Evolutionary conservation across 192 early-diverging fungal species (phyloP).

Genomic region (Gigaspora rosea): DNA sequence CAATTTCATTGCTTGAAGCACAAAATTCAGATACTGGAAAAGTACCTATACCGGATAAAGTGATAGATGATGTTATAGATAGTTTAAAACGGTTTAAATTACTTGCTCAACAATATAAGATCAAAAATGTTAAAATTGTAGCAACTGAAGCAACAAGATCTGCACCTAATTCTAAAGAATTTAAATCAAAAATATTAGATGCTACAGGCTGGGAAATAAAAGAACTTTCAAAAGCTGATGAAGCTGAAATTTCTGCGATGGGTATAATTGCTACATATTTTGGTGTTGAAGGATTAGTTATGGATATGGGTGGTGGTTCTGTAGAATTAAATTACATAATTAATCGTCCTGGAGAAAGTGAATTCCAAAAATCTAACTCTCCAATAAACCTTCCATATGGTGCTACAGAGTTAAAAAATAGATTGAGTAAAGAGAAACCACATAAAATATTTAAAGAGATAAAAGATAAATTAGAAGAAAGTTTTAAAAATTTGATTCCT

Average conservation of each 20-base stretch:
- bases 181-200: conserved; percentile 45
- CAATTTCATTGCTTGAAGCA: conserved; percentile 59
- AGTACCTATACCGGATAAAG: conserved; percentile 45
- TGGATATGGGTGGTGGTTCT: conserved; percentile 60
- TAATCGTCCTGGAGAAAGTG: conserved; percentile 33
- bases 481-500: conserved; percentile 33
- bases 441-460: conserved; percentile 35
- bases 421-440: conserved; percentile 29
- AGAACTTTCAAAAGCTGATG: conserved; percentile 46
- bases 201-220: conserved; percentile 46
- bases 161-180: conserved; percentile 50
- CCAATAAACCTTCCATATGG: conserved; percentile 54
- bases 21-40: background rate
- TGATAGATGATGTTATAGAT: conserved; percentile 49
- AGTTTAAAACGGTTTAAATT: conserved; percentile 55
- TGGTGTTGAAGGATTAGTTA: conserved; percentile 52
- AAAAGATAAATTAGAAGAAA: conserved; percentile 42
- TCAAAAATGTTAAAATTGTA: conserved; percentile 48
- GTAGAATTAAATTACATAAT: conserved; percentile 59
- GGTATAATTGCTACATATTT: conserved; percentile 58
- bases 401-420: conserved; percentile 48
- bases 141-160: conserved; percentile 60
- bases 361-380: conserved; percentile 37
- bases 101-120: conserved; percentile 44
- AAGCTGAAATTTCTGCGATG: conserved; percentile 53